These are phyloP conservation scores for Malus orientalis DNA, from an alignment of 306 rosid species.

Conservation along the genomic window DNA sequence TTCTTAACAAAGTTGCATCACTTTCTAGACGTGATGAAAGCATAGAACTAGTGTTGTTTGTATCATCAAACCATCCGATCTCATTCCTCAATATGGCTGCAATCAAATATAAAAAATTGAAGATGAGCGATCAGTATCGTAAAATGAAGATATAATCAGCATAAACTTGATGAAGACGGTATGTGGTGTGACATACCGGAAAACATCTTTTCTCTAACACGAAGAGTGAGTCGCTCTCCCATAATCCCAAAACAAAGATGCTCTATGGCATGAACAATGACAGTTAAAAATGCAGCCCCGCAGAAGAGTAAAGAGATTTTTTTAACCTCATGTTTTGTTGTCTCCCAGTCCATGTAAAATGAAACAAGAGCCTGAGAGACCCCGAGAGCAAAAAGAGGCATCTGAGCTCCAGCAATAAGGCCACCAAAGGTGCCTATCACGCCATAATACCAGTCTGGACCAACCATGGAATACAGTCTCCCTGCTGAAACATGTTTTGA, in stretches of 20 bases:
- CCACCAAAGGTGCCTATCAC: slow-evolving; percentile 65
- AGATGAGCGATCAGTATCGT: not conserved
- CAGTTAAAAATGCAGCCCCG: slow-evolving; percentile 58
- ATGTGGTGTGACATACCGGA: slow-evolving; percentile 40
- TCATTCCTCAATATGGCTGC: slow-evolving; percentile 93
- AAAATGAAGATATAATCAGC: not conserved
- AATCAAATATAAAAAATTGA: slow-evolving; percentile 14
- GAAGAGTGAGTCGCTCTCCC: slow-evolving; percentile 96
- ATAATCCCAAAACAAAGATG: slow-evolving; percentile 86
- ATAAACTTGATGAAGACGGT: not conserved
- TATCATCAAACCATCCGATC: slow-evolving; percentile 92
- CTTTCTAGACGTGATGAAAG: slow-evolving; percentile 82
- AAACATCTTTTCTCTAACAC: slow-evolving; percentile 83
- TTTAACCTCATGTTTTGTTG: slow-evolving; percentile 62
- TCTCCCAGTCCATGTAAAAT: slow-evolving; percentile 91
- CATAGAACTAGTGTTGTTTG: slow-evolving; percentile 77
- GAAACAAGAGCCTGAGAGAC: slow-evolving; percentile 91
- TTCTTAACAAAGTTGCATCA: slow-evolving; percentile 68
- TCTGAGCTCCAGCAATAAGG: slow-evolving; percentile 86
- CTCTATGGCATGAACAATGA: slow-evolving; percentile 71
- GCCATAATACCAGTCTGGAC: slow-evolving; percentile 86
- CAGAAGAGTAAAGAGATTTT: slow-evolving; percentile 69
- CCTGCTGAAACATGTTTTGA: slow-evolving; percentile 40
- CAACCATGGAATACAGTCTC: slow-evolving; percentile 75
- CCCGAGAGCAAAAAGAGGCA: slow-evolving; percentile 96